Evolutionary conservation across 495 filamentous ascomycete species (phyloP), one percentile per base, ranked within the genome.

Genomic region (Lasiosphaeria hispida): DNA sequence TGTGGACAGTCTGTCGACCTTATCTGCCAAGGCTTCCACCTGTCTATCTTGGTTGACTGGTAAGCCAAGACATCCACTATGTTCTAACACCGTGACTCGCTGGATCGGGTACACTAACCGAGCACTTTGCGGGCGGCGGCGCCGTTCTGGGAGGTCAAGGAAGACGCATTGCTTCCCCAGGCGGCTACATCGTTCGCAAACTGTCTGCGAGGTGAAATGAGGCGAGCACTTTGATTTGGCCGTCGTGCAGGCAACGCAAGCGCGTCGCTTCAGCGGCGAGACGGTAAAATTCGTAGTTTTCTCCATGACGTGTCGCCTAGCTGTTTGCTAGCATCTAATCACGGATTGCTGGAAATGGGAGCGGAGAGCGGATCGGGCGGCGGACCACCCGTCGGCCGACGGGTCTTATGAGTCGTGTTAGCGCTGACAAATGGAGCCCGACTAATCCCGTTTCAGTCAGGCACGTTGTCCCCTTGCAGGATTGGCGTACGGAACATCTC

Each of bases 141-240:
- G 9, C 4, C 42, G 9, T 4, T 45, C 9, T 7, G 42, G 42
- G 10, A 45, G 13, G 9, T 45, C 13, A n/a, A 45, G 42, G 42
- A 15, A 45, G 17, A 45, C 17, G 42, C 42, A 45, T 2, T 19
- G 42, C 17, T 45, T 45, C 17, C 42, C 42, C 10, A 45, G 14
- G 2, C 42, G 42, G 42, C 15, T n/a, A n/a, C 10, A 45, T 10
- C 42, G 42, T 4, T 45, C 42, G 42, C 42, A 45, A 18, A 45
- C 17, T n/a, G 2, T n/a, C 10, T 7, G 39, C 4, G 39, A 41
- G 11, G 42, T 45, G 11, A 18, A n/a, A 14, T 5, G 9, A 0
- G 42, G 42, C n/a, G 42, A 15, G 42, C 42, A 45, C 17, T 45
- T 45, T 45, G 42, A n/a, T 18, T 45, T 45, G 42, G 42, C 42